These are phyloP conservation scores for Pseudonectria buxi DNA, from an alignment of 2,329 filamentous ascomycete genomes.

Conservation along the genomic window DNA sequence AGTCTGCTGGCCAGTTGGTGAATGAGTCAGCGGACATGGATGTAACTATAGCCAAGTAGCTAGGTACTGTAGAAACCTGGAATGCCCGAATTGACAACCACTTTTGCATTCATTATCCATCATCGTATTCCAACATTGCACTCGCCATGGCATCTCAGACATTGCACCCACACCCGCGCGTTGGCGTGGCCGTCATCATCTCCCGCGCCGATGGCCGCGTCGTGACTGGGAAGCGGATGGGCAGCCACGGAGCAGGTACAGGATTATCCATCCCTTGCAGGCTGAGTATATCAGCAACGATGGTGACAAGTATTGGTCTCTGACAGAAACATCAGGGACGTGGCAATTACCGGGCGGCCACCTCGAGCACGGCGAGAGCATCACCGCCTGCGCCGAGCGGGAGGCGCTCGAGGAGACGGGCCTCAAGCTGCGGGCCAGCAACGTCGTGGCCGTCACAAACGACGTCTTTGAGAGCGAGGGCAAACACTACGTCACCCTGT, in stretches of 20 bases:
- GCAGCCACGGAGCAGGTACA: slow-evolving; percentile 43
- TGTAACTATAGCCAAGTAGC: no score
- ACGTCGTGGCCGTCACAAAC: slow-evolving; percentile 58
- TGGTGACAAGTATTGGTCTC: background rate
- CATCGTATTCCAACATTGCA: no score
- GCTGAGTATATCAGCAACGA: background rate
- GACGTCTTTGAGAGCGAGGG: slow-evolving; percentile 51
- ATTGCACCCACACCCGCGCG: slow-evolving; percentile 25
- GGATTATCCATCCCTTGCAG: background rate
- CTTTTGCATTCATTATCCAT: no score
- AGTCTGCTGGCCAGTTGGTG: no score
- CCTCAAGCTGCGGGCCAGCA: slow-evolving; percentile 44
- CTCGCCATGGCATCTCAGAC: background rate
- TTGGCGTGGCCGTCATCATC: slow-evolving; percentile 45
- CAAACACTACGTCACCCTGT: slow-evolving; percentile 72
- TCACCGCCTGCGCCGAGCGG: slow-evolving; percentile 55
- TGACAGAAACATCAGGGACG: slow-evolving; percentile 40
- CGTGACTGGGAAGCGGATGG: slow-evolving; percentile 40
- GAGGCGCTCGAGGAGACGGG: slow-evolving; percentile 68
- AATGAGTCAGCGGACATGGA: no score
- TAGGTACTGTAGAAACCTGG: no score
- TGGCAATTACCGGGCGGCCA: slow-evolving; percentile 70
- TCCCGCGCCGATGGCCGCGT: slow-evolving; percentile 36
- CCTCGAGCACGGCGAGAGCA: slow-evolving; percentile 61
- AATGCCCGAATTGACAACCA: no score